A percentile compares a stretch with the other conserved stretches of the same genome.
Conservation (phyloP, 176 grass and related monocot species). For the Eleusine coracana region DNA sequence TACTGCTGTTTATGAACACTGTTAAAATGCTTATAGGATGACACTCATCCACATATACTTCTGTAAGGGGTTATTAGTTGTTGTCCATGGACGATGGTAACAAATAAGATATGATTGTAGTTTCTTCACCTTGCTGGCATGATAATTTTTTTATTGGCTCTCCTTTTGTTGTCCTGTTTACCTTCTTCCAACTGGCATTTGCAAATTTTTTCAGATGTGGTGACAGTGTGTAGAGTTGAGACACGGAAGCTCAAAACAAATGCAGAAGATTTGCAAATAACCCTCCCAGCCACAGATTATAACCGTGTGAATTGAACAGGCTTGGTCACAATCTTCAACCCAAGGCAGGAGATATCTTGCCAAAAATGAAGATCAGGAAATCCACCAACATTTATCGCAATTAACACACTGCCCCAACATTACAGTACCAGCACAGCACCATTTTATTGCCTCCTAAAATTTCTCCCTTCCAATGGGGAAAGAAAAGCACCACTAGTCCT, state of each 20-base stretch:
- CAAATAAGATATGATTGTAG: background rate
- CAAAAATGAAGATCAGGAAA: background rate
- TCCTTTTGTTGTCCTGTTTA: background rate
- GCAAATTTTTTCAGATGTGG: background rate
- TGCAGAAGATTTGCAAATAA: background rate
- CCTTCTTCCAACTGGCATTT: background rate
- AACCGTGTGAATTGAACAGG: too few species aligned
- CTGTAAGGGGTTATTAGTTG: background rate
- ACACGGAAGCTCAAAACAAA: background rate
- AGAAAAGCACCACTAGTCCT: background rate
- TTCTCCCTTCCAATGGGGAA: background rate
- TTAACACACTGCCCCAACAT: background rate
- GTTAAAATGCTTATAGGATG: conserved; percentile 31
- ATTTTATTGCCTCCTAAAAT: background rate
- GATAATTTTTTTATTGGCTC: background rate
- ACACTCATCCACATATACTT: background rate
- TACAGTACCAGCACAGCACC: background rate
- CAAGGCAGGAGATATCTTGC: background rate
- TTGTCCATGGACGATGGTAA: conserved; percentile 18
- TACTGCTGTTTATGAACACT: conserved; percentile 2
- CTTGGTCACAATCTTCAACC: background rate
- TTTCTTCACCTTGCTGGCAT: background rate
- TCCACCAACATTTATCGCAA: background rate
- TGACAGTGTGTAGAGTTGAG: background rate
- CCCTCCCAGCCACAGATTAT: background rate